Evolutionary conservation across 495 filamentous ascomycete genomes (phyloP), one percentile per base, ranked within the genome.

Genomic region (Penicillium steckii): DNA sequence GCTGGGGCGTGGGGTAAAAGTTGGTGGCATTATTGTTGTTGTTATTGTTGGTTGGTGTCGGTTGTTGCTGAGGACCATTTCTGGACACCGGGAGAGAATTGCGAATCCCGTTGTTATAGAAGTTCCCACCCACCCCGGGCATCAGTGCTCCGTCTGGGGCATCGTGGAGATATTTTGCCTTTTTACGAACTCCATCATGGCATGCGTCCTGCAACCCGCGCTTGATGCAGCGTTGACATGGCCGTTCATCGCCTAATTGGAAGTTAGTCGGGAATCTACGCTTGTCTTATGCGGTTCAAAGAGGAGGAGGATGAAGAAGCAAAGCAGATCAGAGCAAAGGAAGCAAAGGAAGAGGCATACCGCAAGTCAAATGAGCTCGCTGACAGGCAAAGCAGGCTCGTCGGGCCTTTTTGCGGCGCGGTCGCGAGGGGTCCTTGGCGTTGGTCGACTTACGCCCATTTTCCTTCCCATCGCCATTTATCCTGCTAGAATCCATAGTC

Each of bases 151-250:
- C 91, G 48, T 89, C 82, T 30, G 92, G 90, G 22, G 93, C 91
- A 75, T 97, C 94, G 70, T 96, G 92, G 42, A 98, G 86, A 74
- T 98, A 98, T 68, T 98, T 98, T 55, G 94, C 94, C 78, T 97
- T 98, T 72, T 98, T 97, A 53, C 94, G 87, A 32, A 96, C 90
- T 35, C 94, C 94, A 63, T 98, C 94, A 64, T 95, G 90, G 66
- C 94, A 98, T 32, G 80, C 81, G 66, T 96, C 90, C 54, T 90
- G 88, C 40, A 97, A 80, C 17, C 90, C 89, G 41, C 93, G 87
- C 68, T 96, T 96, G 54, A 96, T 89, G 71, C 94, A 98, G 63
- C 94, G 81, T 61, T 90, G 82, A 69, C 94, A 98, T 43, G 94
- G 94, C 58, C 94, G 80, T 66, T 98, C 91, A 56, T 90, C 87